Evolutionary conservation across 2,329 filamentous ascomycete species (phyloP).

Genomic region (Albophoma yamanashiensis): DNA sequence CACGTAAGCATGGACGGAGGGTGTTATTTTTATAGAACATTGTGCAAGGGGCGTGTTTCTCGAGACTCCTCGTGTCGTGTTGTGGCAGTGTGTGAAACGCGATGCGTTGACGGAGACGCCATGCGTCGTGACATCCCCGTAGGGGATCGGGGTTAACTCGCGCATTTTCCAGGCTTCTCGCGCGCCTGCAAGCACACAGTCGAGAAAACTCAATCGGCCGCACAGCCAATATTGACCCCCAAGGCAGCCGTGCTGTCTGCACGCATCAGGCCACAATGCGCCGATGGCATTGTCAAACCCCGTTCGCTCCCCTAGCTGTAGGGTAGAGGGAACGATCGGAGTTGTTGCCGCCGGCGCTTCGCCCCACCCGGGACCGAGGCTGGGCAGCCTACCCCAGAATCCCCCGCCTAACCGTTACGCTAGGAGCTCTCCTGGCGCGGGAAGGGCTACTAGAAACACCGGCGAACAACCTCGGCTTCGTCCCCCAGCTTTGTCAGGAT

Average conservation of each 20-base stretch:
- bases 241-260: not conserved
- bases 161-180: not conserved
- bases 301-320: not conserved
- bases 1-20: not conserved
- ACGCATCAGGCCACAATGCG: not conserved
- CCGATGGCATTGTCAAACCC: not conserved
- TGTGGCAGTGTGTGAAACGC: not conserved
- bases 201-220: not conserved
- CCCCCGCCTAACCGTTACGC: not conserved
- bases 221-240: too few relatives aligned
- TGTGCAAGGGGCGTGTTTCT: not conserved
- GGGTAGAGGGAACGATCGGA: not conserved
- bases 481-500: not conserved
- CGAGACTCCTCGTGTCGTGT: not conserved
- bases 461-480: constrained; percentile 3
- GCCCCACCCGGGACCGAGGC: not conserved
- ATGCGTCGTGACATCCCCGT: not conserved
- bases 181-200: not conserved
- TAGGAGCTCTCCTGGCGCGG: not conserved
- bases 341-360: not conserved
- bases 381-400: not conserved
- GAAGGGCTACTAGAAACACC: not conserved
- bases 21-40: not conserved
- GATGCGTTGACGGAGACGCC: not conserved
- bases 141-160: not conserved